Evolutionary conservation across 192 early-diverging fungal genomes (phyloP).

Genomic region (Entomortierella lignicola): DNA sequence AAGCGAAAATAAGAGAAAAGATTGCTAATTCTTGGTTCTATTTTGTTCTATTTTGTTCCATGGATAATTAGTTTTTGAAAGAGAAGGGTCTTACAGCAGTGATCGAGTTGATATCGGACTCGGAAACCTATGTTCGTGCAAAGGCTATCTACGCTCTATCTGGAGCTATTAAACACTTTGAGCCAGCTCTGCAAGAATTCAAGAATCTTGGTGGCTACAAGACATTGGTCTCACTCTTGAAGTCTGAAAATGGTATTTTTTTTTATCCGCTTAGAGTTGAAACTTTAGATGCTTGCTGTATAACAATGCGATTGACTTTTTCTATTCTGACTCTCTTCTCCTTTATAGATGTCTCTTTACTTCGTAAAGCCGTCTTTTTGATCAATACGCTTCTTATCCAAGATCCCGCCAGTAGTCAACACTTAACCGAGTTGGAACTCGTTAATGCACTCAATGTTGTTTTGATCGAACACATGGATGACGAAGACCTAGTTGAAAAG

Average conservation of each 20-base stretch:
- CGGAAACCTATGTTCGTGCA: conserved; percentile 60
- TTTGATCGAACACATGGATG: conserved; percentile 56
- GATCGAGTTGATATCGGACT: conserved; percentile 58
- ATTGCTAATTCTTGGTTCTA: background rate
- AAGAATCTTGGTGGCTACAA: conserved; percentile 58
- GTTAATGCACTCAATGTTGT: conserved; percentile 57
- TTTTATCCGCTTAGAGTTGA: background rate
- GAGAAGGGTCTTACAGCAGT: conserved; percentile 60
- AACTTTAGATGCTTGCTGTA: background rate
- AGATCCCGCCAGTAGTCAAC: conserved; percentile 55
- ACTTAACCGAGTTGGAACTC: conserved; percentile 60
- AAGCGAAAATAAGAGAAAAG: background rate
- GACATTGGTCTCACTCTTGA: conserved; percentile 58
- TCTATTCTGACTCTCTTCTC: conserved; percentile 7
- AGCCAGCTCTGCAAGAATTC: conserved; percentile 68
- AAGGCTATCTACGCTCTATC: conserved; percentile 82
- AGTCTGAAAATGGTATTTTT: conserved; percentile 54
- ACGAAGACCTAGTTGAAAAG: conserved; percentile 64
- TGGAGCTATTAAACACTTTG: conserved; percentile 70
- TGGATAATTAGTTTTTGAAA: conserved; percentile 64
- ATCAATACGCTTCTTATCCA: conserved; percentile 73
- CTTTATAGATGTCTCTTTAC: conserved; percentile 55
- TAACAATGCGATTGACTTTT: background rate
- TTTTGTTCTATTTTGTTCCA: conserved; percentile 1
- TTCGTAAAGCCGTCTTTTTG: conserved; percentile 72